Conservation (phyloP, 768 basidiomycete species). For the Obba rivulosa region DNA sequence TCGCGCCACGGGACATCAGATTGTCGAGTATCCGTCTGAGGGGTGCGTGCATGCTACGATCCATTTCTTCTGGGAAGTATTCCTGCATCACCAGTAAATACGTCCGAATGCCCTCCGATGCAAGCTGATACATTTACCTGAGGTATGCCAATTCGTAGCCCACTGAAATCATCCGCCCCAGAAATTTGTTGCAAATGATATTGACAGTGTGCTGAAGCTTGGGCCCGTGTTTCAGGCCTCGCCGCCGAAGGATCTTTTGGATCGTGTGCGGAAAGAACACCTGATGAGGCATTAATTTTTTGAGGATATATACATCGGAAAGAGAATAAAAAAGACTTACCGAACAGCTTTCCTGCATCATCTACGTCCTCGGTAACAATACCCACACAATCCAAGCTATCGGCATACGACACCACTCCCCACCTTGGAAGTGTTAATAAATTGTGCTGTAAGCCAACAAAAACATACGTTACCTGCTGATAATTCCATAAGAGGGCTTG, state of each 20-base stretch:
- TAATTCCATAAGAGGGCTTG: constrained; percentile 91
- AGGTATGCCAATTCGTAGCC: constrained; percentile 34
- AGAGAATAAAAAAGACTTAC: constrained; percentile 36
- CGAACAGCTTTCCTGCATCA: constrained; percentile 50
- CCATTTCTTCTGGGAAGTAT: constrained; percentile 73
- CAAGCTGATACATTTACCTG: neutral
- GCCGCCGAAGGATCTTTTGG: constrained; percentile 71
- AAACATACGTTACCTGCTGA: constrained; percentile 57
- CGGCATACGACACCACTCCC: constrained; percentile 91
- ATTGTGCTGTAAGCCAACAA: neutral
- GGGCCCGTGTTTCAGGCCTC: constrained; percentile 30
- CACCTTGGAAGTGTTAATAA: constrained; percentile 41
- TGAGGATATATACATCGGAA: neutral
- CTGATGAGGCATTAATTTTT: constrained; percentile 17
- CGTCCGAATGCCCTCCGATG: neutral
- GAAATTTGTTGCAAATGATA: neutral
- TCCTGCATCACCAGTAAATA: constrained; percentile 39
- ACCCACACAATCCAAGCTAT: constrained; percentile 93
- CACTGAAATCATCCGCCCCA: constrained; percentile 18
- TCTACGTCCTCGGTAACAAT: constrained; percentile 57
- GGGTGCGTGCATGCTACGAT: constrained; percentile 36
- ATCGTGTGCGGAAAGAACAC: constrained; percentile 44
- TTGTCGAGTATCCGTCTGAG: constrained; percentile 40
- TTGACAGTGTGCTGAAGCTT: constrained; percentile 22
- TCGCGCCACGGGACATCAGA: constrained; percentile 53